phyloP scores from a whole-genome alignment of 768 basidiomycete genomes.

The Termitomyces bulborhizus region DNA sequence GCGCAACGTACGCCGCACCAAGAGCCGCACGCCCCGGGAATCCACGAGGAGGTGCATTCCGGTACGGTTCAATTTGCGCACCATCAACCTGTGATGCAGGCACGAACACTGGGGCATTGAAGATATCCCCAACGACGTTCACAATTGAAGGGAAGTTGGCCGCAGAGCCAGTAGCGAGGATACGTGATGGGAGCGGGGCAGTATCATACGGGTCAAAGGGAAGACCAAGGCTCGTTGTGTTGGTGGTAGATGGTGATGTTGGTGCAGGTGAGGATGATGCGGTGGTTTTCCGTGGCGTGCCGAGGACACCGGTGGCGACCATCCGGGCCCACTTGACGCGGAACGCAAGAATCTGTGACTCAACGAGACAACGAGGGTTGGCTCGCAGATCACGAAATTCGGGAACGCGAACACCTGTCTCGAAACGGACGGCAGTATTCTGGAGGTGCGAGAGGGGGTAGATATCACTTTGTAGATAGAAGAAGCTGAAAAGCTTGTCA shows the following conservation, averaged over 20 bases:
- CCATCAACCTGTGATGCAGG: conserved; percentile 72
- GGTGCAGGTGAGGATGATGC: conserved; percentile 13
- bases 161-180: conserved; percentile 73
- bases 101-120: conserved; percentile 76
- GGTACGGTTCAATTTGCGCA: conserved; percentile 64
- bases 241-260: not conserved
- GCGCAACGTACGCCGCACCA: conserved; percentile 72
- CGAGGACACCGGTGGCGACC: conserved; percentile 62
- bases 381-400: conserved; percentile 87
- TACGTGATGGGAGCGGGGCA: conserved; percentile 53
- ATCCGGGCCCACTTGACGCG: conserved; percentile 78
- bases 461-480: conserved; percentile 75
- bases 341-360: conserved; percentile 76
- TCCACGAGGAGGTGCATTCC: conserved; percentile 66
- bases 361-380: conserved; percentile 81
- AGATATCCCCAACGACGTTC: conserved; percentile 74
- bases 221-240: conserved; percentile 48
- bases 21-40: conserved; percentile 67
- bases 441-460: conserved; percentile 75
- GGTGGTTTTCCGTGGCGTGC: conserved; percentile 32
- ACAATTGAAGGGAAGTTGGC: conserved; percentile 81
- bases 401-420: conserved; percentile 81
- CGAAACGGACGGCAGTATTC: conserved; percentile 75
- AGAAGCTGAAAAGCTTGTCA: conserved; percentile 88
- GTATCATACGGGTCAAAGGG: conserved; percentile 78